Evolutionary conservation across 2,329 filamentous ascomycete species (phyloP).

Genomic region (Clonostachys rosea): DNA sequence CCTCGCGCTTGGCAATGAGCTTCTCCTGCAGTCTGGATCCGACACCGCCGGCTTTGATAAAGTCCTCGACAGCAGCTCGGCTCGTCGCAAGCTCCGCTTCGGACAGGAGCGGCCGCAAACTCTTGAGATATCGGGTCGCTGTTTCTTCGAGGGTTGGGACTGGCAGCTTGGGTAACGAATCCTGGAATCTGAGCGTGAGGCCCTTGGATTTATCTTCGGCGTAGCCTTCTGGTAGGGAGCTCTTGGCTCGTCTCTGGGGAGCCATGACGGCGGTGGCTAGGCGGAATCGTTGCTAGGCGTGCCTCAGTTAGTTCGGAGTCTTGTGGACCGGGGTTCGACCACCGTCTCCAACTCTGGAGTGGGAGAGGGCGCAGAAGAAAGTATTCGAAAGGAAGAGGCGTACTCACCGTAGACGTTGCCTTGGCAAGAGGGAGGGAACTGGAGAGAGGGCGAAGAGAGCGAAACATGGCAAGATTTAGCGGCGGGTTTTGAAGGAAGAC

Average conservation of each 20-base stretch:
- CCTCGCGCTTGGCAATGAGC: conserved; percentile 71
- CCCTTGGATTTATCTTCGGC: conserved; percentile 76
- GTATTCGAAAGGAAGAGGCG: not conserved
- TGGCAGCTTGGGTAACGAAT: conserved; percentile 75
- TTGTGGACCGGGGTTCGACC: no score
- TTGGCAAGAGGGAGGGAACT: not conserved
- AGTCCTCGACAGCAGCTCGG: conserved; percentile 81
- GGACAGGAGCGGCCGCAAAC: conserved; percentile 69
- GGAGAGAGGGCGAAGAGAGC: not conserved
- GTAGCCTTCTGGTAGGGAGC: conserved; percentile 47
- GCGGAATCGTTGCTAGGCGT: no score
- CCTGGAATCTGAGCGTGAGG: conserved; percentile 78
- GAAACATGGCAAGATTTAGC: not conserved
- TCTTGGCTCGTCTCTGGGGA: conserved; percentile 2
- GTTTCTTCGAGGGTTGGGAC: conserved; percentile 83
- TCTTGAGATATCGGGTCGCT: conserved; percentile 73
- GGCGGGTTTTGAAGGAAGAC: no score
- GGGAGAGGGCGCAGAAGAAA: no score
- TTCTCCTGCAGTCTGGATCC: conserved; percentile 86
- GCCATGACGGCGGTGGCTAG: not conserved
- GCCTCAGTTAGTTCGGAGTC: no score
- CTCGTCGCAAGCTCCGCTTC: conserved; percentile 65
- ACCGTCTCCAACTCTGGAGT: no score
- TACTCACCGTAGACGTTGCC: not conserved
- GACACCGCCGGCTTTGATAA: conserved; percentile 79